phyloP scores from a whole-genome alignment of 1,284 basidiomycete genomes.

The Flammula alnicola region DNA sequence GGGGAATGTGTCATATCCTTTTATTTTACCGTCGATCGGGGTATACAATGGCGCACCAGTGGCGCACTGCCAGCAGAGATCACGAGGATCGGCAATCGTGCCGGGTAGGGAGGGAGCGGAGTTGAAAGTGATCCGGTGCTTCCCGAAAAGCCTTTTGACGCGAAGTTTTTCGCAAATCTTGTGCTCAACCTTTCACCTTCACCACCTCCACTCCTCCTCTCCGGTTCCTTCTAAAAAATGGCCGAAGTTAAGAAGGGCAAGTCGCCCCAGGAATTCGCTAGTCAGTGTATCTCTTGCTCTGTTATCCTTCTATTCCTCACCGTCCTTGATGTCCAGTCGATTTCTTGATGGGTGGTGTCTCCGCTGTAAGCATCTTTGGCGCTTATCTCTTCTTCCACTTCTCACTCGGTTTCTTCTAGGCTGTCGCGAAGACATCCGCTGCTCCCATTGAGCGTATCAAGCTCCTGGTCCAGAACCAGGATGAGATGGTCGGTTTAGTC shows the following conservation, averaged over 20 bases:
- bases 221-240: constrained; percentile 79
- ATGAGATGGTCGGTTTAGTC: constrained; percentile 74
- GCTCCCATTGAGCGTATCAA: constrained; percentile 99
- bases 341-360: constrained; percentile 93
- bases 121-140: constrained; percentile 46
- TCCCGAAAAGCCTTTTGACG: constrained; percentile 48
- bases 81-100: constrained; percentile 12
- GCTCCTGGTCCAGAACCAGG: constrained; percentile 97
- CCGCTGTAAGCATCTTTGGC: constrained; percentile 64
- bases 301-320: constrained; percentile 20
- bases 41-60: too few relatives aligned
- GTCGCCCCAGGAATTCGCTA: constrained; percentile 79
- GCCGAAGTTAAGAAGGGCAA: constrained; percentile 78
- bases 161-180: constrained; percentile 42
- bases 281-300: constrained; percentile 45
- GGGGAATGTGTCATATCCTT: too few relatives aligned
- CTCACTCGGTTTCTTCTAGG: constrained; percentile 51
- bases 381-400: constrained; percentile 18
- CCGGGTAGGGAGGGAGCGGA: constrained; percentile 34
- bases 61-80: too few relatives aligned
- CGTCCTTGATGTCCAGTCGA: constrained; percentile 58
- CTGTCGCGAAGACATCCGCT: constrained; percentile 96
- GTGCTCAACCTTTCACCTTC: constrained; percentile 39
- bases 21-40: too few relatives aligned
- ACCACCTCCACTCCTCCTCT: constrained; percentile 44